Percentiles rank a stretch among this genome's conserved stretches.
These are phyloP conservation scores for Xylaria sp. DNA, from an alignment of 2,329 filamentous ascomycete genomes.

Conservation along the genomic window DNA sequence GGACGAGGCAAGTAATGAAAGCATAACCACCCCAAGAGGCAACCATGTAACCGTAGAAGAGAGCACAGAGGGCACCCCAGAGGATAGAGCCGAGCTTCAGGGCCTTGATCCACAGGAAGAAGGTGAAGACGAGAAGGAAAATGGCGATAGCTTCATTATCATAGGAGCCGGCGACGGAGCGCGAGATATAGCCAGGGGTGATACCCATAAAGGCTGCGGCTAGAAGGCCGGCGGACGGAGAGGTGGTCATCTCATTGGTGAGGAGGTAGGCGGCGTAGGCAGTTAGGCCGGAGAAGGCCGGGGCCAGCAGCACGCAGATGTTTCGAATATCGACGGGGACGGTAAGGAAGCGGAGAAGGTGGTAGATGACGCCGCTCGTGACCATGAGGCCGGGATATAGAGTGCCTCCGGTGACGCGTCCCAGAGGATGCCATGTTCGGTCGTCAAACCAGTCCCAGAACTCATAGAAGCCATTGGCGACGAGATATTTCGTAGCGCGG, in stretches of 20 bases:
- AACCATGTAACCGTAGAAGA: conserved; percentile 99
- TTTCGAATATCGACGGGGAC: conserved; percentile 98
- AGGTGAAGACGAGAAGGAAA: conserved; percentile 97
- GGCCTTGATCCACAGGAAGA: conserved; percentile 99
- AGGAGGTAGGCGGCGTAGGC: conserved; percentile 93
- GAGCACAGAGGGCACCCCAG: conserved; percentile 92
- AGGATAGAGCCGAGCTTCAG: conserved; percentile 96
- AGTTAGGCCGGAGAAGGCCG: conserved; percentile 92
- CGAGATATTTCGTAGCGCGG: conserved; percentile 95
- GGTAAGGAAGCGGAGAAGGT: conserved; percentile 86
- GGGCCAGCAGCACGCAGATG: conserved; percentile 96
- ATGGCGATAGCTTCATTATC: conserved; percentile 99
- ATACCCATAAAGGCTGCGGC: conserved; percentile 98
- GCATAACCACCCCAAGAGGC: conserved; percentile 99
- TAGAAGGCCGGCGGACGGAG: conserved; percentile 91
- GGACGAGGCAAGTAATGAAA: conserved; percentile 98
- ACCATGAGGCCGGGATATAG: conserved; percentile 99
- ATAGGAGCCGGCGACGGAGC: conserved; percentile 97
- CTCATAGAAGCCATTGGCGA: conserved; percentile 96
- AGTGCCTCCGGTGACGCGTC: conserved; percentile 98
- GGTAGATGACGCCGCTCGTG: conserved; percentile 96
- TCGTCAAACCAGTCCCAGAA: conserved; percentile 99
- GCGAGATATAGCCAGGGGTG: conserved; percentile 94
- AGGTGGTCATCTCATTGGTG: conserved; percentile 97
- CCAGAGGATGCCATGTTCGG: conserved; percentile 98